Base-by-base conservation (phyloP, 2,329 filamentous ascomycete species). In the Aspergillus spinulosporus region DNA sequence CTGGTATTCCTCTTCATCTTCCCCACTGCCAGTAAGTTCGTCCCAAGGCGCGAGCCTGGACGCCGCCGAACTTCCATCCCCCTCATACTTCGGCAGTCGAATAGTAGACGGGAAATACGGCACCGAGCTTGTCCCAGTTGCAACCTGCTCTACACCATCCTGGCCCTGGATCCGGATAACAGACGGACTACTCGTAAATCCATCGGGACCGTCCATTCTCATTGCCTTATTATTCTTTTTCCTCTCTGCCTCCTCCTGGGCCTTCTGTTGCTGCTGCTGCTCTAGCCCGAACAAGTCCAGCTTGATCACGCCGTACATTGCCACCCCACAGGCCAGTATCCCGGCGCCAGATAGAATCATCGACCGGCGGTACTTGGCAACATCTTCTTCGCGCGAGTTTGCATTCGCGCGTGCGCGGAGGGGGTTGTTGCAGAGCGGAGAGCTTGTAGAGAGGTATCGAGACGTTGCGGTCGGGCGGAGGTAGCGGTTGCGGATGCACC, bases 41-140 rank as follows among this genome's bases (percentile, higher is more conserved):
- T 74, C 74, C n/a, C 73, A 70, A 56, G 69, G 61, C 21, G 64
- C 64, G 49, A 66, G 74, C 5, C 43, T 26, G 2, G 40, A 32
- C 14, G 31, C 21, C 11, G 43, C 28, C 43, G 44, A 47, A 9
- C 21, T 11, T 72, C 69, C 39, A 53, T 65, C 62, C 2, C 39
- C 72, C 3, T 67, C 39, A 34, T 74, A 70, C 5, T 78, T 72
- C 7, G 86, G 83, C 1, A 96, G 74, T 12, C 81, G 78, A 54
- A 96, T 83, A 2, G 82, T 86, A 54, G 87, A 83, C 2, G 92
- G 92, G 70, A 96, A 95, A 52, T 83, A 81, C 1, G 90, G 88
- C 3, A 96, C 84, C n/a, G 86, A 87, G 63, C 81, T 86, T 63
- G 92, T 92, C 11, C 91, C 91, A 0, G 92, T 96, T 12, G 88